Evolutionary conservation across 495 filamentous ascomycete genomes (phyloP).

Genomic region (Talaromyces liani): DNA sequence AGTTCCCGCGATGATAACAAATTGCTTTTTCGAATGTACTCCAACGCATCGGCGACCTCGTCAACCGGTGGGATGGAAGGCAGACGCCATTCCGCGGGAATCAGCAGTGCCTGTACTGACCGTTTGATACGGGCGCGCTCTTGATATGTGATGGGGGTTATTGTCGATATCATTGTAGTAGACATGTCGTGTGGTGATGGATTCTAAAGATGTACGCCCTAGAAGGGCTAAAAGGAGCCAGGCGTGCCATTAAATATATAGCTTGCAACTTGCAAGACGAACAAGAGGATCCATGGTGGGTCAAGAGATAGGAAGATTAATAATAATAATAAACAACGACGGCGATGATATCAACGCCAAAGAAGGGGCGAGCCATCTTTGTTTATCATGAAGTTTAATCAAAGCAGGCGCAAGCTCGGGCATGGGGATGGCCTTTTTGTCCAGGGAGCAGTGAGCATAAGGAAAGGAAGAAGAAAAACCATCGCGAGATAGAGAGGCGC

Average conservation of each 20-base stretch:
- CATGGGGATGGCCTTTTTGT: not conserved
- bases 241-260: not conserved
- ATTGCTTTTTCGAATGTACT: conserved; percentile 7
- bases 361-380: not conserved
- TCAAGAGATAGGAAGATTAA: not conserved
- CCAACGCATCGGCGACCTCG: conserved; percentile 15
- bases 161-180: not conserved
- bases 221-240: not conserved
- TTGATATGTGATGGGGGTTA: not conserved
- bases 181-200: not conserved
- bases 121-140: conserved; percentile 28
- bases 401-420: not conserved
- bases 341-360: not conserved
- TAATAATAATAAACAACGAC: not conserved
- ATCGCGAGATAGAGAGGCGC: not conserved
- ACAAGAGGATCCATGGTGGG: not conserved
- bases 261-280: not conserved
- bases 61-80: conserved; percentile 17
- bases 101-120: conserved; percentile 28
- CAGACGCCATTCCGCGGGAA: conserved; percentile 33
- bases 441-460: not conserved
- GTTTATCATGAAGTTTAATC: not conserved
- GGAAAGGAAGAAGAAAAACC: not conserved
- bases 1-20: conserved; percentile 3
- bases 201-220: not conserved